These are phyloP conservation scores for Croton laevigatus DNA, from an alignment of 441 rosid genomes.

Conservation along the genomic window DNA sequence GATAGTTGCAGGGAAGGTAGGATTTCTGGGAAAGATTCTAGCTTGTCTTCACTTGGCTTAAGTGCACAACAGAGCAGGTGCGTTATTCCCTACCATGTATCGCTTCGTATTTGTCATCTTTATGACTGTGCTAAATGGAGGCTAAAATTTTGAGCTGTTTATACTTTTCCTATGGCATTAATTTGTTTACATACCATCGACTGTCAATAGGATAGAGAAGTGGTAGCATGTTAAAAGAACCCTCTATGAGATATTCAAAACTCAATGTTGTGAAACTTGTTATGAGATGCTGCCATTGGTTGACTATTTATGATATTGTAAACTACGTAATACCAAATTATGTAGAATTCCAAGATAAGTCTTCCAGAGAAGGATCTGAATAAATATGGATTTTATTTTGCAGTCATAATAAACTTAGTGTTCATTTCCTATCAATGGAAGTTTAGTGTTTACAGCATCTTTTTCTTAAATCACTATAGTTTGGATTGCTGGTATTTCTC, in stretches of 20 bases:
- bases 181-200: not conserved
- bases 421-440: not conserved
- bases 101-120: not conserved
- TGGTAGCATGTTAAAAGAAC: not conserved
- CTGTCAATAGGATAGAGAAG: not conserved
- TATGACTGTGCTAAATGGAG: not conserved
- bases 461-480: slow-evolving; percentile 3
- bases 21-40: slow-evolving; percentile 20
- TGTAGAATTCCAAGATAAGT: not conserved
- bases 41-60: slow-evolving; percentile 14
- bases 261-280: not conserved
- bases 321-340: not conserved
- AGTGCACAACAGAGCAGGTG: slow-evolving; percentile 25
- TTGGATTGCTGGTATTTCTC: slow-evolving; percentile 6
- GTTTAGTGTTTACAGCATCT: not conserved
- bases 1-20: slow-evolving; percentile 15
- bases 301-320: not conserved
- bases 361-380: not conserved
- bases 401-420: not conserved
- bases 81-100: slow-evolving; percentile 1
- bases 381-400: not conserved
- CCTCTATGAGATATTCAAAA: not conserved
- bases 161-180: not conserved
- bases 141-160: not conserved
- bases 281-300: not conserved